Evolutionary conservation across 805 yeast genomes (phyloP).

Genomic region (Grigorovia jiainica): DNA sequence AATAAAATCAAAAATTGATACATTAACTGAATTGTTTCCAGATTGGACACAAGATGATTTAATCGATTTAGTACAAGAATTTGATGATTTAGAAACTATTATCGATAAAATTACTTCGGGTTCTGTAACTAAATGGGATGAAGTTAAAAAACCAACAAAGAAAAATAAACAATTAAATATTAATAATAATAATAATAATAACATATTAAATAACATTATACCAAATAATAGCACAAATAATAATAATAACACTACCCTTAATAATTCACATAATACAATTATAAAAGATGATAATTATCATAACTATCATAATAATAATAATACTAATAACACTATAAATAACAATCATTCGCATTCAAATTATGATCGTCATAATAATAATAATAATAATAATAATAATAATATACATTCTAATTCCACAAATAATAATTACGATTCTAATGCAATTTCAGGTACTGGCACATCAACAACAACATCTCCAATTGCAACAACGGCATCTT

Average conservation of each 20-base stretch:
- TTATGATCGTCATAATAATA: neutral
- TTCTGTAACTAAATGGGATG: conserved; percentile 88
- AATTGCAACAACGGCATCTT: neutral
- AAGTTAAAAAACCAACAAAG: conserved; percentile 61
- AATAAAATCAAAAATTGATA: conserved; percentile 34
- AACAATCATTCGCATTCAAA: conserved; percentile 5
- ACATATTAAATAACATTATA: neutral
- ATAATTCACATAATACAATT: neutral
- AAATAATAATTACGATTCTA: neutral
- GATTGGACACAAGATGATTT: conserved; percentile 90
- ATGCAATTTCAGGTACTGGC: conserved; percentile 1
- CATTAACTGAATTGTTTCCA: conserved; percentile 80
- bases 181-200: conserved; percentile 5
- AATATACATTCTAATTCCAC: neutral
- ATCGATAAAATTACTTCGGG: conserved; percentile 86
- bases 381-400: neutral
- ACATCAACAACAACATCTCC: conserved; percentile 11
- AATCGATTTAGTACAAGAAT: conserved; percentile 62
- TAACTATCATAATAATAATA: conserved; percentile 8
- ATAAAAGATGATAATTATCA: neutral
- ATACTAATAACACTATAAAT: conserved; percentile 13
- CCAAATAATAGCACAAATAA: conserved; percentile 5
- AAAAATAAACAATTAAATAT: conserved; percentile 35
- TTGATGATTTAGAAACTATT: conserved; percentile 67
- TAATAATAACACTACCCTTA: neutral